Conservation (phyloP, 148 eudicot genomes). For the Cornus florida region DNA sequence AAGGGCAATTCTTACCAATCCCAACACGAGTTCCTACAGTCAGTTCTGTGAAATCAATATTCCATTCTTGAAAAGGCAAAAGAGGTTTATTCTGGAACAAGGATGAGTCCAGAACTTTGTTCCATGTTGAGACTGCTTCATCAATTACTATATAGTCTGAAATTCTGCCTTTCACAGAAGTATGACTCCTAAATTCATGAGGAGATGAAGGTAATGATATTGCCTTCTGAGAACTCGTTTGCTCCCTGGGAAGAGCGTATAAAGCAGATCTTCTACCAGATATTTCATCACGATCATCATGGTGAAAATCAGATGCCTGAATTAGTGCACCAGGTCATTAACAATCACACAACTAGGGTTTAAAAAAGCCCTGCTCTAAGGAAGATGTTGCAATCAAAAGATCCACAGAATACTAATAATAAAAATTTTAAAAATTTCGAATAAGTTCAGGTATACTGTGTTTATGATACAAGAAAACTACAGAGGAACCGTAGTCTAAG, state of each 20-base stretch:
- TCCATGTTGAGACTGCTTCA: slow-evolving; percentile 77
- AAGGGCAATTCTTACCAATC: slow-evolving; percentile 59
- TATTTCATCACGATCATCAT: slow-evolving; percentile 49
- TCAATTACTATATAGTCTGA: slow-evolving; percentile 40
- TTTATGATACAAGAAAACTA: background rate
- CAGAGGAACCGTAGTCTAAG: background rate
- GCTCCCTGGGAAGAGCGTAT: slow-evolving; percentile 55
- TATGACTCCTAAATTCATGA: slow-evolving; percentile 58
- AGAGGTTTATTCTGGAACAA: slow-evolving; percentile 70
- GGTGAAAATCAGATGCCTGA: slow-evolving; percentile 57
- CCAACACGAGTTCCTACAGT: slow-evolving; percentile 98
- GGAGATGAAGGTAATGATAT: slow-evolving; percentile 96
- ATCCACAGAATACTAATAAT: background rate
- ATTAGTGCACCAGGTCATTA: slow-evolving; percentile 9
- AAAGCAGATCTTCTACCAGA: slow-evolving; percentile 53
- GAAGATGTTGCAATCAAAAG: background rate
- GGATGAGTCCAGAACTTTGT: slow-evolving; percentile 67
- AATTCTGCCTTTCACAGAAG: slow-evolving; percentile 44
- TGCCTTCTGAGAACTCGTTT: slow-evolving; percentile 70
- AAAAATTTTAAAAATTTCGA: background rate
- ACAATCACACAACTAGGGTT: slow-evolving; percentile 6
- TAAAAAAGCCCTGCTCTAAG: background rate
- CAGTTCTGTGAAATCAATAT: slow-evolving; percentile 85
- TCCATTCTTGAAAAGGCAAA: slow-evolving; percentile 92
- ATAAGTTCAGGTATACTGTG: background rate